phyloP scores from a whole-genome alignment of 768 basidiomycete species.

The Tylopilus vinaceipallidus region DNA sequence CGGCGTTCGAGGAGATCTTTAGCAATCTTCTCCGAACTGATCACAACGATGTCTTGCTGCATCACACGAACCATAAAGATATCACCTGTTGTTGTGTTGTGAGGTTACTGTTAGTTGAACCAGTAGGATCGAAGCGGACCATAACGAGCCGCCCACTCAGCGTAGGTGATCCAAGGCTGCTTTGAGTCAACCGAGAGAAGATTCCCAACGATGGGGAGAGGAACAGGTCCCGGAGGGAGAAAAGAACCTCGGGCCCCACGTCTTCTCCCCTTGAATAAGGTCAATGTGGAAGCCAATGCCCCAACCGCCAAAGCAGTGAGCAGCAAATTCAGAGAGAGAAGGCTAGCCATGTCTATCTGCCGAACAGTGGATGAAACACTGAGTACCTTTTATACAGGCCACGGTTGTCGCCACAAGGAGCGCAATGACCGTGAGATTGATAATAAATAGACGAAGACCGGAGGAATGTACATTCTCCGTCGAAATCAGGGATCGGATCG shows the following conservation, averaged over 20 bases:
- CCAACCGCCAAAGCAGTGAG: slow-evolving; percentile 1
- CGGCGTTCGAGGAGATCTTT: slow-evolving; percentile 29
- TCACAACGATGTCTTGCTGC: slow-evolving; percentile 21
- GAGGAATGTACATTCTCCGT: no score
- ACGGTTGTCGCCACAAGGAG: no score
- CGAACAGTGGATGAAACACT: no score
- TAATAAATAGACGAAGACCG: no score
- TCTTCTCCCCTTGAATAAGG: slow-evolving; percentile 2
- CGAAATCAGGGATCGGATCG: no score
- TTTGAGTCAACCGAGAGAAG: slow-evolving; percentile 13
- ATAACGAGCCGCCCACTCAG: slow-evolving; percentile 18
- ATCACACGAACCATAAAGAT: slow-evolving; percentile 22
- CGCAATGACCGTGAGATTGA: no score
- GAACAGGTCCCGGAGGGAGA: slow-evolving; percentile 18
- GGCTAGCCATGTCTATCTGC: not conserved
- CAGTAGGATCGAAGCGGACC: slow-evolving; percentile 4
- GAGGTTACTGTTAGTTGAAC: not conserved
- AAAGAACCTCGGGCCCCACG: not conserved
- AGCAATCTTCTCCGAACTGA: slow-evolving; percentile 28
- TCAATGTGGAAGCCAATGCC: not conserved
- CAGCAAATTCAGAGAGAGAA: not conserved
- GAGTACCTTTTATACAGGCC: no score
- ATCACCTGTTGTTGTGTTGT: slow-evolving; percentile 7
- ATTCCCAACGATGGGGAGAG: slow-evolving; percentile 20
- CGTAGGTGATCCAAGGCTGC: slow-evolving; percentile 22